These are phyloP conservation scores for Climacium dendroides DNA, from an alignment of 225 moss, liverwort and hornwort genomes.

Conservation along the genomic window DNA sequence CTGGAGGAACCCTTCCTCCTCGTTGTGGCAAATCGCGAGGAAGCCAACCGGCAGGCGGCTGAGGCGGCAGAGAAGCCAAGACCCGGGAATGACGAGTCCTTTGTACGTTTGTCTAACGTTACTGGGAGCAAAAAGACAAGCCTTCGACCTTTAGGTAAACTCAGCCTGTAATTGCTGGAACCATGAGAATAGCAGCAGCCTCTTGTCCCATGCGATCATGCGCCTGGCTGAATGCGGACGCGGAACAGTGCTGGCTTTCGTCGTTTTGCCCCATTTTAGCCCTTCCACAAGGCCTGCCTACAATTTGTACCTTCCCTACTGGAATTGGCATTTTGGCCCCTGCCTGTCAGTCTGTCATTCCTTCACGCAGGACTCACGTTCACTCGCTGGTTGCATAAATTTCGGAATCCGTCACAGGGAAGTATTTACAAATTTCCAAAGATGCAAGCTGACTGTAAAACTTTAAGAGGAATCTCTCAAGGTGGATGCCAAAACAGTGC, in stretches of 20 bases:
- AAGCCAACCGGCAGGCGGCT: no score
- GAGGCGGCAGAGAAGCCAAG: not conserved
- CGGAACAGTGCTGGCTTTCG: not conserved
- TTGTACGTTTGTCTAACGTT: not conserved
- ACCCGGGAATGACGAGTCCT: no score
- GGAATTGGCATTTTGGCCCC: not conserved
- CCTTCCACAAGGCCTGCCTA: not conserved
- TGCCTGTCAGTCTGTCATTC: no score
- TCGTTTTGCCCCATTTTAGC: not conserved
- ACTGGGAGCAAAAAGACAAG: not conserved
- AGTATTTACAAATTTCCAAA: not conserved
- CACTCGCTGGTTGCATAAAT: not conserved
- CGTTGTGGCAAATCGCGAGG: no score
- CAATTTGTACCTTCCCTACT: not conserved
- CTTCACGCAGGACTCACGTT: not conserved
- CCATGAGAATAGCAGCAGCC: not conserved
- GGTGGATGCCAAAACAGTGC: not conserved
- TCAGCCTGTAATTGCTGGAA: not conserved
- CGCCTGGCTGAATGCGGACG: not conserved
- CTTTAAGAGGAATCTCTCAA: no score
- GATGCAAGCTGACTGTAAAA: not conserved
- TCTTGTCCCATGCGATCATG: not conserved
- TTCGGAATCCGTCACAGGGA: no score
- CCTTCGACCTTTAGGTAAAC: not conserved
- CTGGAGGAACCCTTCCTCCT: no score